A percentile compares a stretch with the other conserved stretches of the same genome.
Conservation (phyloP, 2,329 filamentous ascomycete genomes). For the Aspergillus pseudotamarii region DNA sequence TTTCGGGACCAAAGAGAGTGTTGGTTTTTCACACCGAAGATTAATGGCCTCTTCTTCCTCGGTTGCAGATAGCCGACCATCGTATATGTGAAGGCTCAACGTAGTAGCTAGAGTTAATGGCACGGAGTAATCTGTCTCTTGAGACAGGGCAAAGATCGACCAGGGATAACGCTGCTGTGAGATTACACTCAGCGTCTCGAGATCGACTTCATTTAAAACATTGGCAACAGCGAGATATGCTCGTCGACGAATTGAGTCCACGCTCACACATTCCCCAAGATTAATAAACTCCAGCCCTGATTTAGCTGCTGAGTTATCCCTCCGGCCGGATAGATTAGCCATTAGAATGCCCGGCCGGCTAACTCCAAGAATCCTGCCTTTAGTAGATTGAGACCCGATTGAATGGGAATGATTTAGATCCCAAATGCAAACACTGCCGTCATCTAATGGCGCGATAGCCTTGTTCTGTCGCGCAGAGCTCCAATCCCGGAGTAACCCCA, state of each 20-base stretch:
- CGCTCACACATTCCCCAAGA: conserved; percentile 79
- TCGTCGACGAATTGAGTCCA: conserved; percentile 67
- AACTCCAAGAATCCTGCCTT: conserved; percentile 62
- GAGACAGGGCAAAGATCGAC: conserved; percentile 80
- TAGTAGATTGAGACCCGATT: conserved; percentile 42
- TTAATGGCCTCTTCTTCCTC: conserved; percentile 41
- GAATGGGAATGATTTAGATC: conserved; percentile 59
- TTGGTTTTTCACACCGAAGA: conserved; percentile 36
- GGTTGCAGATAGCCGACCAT: conserved; percentile 58
- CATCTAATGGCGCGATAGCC: conserved; percentile 77
- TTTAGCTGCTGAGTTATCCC: conserved; percentile 29
- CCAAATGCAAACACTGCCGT: conserved; percentile 88
- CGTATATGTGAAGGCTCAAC: conserved; percentile 78
- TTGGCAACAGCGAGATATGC: conserved; percentile 82
- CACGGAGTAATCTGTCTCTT: conserved; percentile 62
- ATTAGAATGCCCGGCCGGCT: conserved; percentile 71
- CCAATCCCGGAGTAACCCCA: conserved; percentile 66
- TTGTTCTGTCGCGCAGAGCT: conserved; percentile 57
- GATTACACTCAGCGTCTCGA: conserved; percentile 70
- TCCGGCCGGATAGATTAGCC: conserved; percentile 68
- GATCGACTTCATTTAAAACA: conserved; percentile 77
- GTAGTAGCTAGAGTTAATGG: conserved; percentile 85
- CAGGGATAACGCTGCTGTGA: conserved; percentile 74
- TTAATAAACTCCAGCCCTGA: conserved; percentile 41
- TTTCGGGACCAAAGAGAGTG: conserved; percentile 28